Evolutionary conservation across 2,329 filamentous ascomycete species (phyloP), one percentile per base, ranked within the genome.

Genomic region (Fusarium compactum): DNA sequence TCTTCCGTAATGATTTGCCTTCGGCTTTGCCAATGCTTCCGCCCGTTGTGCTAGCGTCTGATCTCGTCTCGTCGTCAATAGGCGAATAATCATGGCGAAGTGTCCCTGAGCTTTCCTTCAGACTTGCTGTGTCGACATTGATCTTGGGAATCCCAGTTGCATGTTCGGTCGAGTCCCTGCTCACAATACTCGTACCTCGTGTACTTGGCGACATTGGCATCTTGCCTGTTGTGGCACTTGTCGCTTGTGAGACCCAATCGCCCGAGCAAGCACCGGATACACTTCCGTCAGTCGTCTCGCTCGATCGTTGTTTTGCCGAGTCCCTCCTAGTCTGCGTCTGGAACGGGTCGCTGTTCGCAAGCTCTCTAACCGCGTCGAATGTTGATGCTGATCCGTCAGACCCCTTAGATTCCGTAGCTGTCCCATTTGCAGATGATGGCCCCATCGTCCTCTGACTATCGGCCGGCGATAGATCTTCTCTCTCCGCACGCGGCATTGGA

Each of bases 191-290:
- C 20, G 89, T 91, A 41, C 88, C 89, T 74, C 89, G 85, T 5
- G 89, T 91, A 76, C 88, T 90, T 4, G 89, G 89, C 25, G 89
- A 90, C 38, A 90, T 79, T 6, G 89, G 87, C 85, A 89, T 86
- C 78, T 89, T 90, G 52, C 87, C 85, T 3, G 88, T 90, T 3
- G 88, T 89, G 11, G 87, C 88, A 71, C 87, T 90, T 16, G 88
- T 90, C 7, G 85, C 87, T 70, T 90, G 88, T 6, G 87, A 89
- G 5, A 86, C 85, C 87, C 88, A 90, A 71, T 90, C 89, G 12
- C 85, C 87, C 1, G 84, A 83, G 50, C 82, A 83, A 1, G 84
- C 85, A 3, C 82, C 84, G 10, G 87, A 87, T 45, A 81, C 83
- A 76, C 88, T 88, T 46, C 85, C 86, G 58, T 90, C 88, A 1